Percentiles rank a stretch among this genome's conserved stretches.
Evolutionary conservation across 192 early-diverging fungal species (phyloP).

Genomic region (Coemansia sp.): DNA sequence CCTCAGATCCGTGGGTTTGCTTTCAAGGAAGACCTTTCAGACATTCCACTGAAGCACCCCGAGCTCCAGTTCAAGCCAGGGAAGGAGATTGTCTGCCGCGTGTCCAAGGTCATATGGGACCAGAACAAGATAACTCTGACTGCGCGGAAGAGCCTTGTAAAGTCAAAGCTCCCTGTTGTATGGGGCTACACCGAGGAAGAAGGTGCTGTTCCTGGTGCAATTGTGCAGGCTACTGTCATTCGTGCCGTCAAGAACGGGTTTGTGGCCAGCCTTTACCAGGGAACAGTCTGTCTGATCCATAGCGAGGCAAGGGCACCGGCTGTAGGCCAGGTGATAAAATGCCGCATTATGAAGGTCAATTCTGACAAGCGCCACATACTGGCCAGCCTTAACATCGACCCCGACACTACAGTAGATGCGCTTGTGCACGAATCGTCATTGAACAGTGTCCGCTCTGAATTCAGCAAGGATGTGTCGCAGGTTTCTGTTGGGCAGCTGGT

Average conservation of each 20-base stretch:
- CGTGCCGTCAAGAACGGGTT: conserved; percentile 61
- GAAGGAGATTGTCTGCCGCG: conserved; percentile 72
- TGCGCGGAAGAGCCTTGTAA: conserved; percentile 75
- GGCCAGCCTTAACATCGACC: conserved; percentile 53
- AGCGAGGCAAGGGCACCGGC: conserved; percentile 61
- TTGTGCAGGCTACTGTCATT: conserved; percentile 50
- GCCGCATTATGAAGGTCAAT: conserved; percentile 66
- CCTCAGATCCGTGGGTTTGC: conserved; percentile 69
- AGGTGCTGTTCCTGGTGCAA: conserved; percentile 59
- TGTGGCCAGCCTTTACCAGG: conserved; percentile 79
- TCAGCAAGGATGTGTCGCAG: conserved; percentile 33
- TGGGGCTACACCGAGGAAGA: conserved; percentile 55
- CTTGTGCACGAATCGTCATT: conserved; percentile 19
- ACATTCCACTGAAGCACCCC: conserved; percentile 68
- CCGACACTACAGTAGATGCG: conserved; percentile 37
- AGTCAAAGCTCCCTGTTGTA: conserved; percentile 68
- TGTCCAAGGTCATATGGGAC: conserved; percentile 61
- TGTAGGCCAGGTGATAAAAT: conserved; percentile 73
- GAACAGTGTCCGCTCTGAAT: conserved; percentile 1
- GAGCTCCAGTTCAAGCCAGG: conserved; percentile 71
- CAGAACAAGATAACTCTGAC: conserved; percentile 69
- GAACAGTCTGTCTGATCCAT: conserved; percentile 63
- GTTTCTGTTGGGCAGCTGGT: conserved; percentile 55
- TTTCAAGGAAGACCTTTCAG: conserved; percentile 72
- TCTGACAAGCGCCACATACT: conserved; percentile 60